Percentiles rank a stretch among this genome's conserved stretches.
Conservation (phyloP, 345 rosid species). For the Eucalyptus sideroxylon region DNA sequence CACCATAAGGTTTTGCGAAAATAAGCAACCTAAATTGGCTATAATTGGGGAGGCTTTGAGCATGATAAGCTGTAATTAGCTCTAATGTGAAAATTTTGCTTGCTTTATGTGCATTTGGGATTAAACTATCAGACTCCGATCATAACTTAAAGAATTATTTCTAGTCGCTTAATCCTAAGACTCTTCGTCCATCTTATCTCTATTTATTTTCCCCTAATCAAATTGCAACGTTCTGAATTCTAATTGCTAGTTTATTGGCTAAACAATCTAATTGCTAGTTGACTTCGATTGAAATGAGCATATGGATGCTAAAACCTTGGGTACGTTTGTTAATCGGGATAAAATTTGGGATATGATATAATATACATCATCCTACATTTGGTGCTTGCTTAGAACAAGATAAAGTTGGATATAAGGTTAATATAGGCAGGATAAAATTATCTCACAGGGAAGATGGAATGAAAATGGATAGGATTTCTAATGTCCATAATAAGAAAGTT, state of each 20-base stretch:
- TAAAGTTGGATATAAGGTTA: too few species aligned
- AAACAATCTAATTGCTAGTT: not conserved
- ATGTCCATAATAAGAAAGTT: too few species aligned
- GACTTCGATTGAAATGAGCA: not conserved
- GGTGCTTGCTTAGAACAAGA: fast-evolving
- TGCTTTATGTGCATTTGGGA: not conserved
- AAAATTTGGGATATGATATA: too few species aligned
- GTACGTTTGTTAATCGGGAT: too few species aligned
- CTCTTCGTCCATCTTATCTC: not conserved
- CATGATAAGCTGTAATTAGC: not conserved
- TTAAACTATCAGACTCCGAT: not conserved
- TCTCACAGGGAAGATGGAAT: too few species aligned
- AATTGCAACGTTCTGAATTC: not conserved
- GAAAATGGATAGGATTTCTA: too few species aligned
- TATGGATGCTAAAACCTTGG: not conserved
- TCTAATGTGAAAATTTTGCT: not conserved
- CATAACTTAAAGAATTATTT: not conserved
- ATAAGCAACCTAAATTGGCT: not conserved
- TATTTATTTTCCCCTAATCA: not conserved
- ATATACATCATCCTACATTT: too few species aligned
- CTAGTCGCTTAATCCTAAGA: not conserved
- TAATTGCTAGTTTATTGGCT: not conserved
- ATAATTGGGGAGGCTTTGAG: not conserved
- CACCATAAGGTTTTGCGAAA: not conserved
- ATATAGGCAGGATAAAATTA: too few species aligned